Percentiles rank a stretch among this genome's conserved stretches.
Conservation (phyloP, 306 rosid genomes). For the Styphnolobium japonicum region DNA sequence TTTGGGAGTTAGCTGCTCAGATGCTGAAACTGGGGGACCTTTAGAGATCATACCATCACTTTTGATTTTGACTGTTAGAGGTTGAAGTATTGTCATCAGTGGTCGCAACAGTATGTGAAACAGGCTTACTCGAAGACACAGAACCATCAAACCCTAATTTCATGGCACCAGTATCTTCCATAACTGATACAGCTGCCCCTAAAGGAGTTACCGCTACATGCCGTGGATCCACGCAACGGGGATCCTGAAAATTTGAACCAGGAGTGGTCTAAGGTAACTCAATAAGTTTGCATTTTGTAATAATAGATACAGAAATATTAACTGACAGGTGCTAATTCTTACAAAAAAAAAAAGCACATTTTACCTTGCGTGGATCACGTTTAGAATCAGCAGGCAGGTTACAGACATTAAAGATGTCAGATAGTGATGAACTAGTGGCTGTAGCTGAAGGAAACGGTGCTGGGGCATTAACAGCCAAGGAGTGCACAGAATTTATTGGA, state of each 20-base stretch:
- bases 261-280: slow-evolving; percentile 20
- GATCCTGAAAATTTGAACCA: slow-evolving; percentile 67
- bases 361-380: slow-evolving; percentile 97
- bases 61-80: slow-evolving; percentile 39
- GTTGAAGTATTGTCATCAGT: slow-evolving; percentile 42
- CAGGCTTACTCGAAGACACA: slow-evolving; percentile 47
- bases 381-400: slow-evolving; percentile 70
- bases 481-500: slow-evolving; percentile 55
- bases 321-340: slow-evolving; percentile 10
- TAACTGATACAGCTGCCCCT: slow-evolving; percentile 39
- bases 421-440: slow-evolving; percentile 42
- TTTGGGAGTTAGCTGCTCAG: slow-evolving; percentile 37
- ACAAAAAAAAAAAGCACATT: slow-evolving; percentile 11
- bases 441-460: slow-evolving; percentile 44
- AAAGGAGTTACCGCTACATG: slow-evolving; percentile 50
- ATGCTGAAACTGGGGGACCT: slow-evolving; percentile 41
- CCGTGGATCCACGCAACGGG: slow-evolving; percentile 97
- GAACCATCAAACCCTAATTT: slow-evolving; percentile 59
- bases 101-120: slow-evolving; percentile 37
- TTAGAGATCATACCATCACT: slow-evolving; percentile 54
- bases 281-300: not conserved
- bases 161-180: slow-evolving; percentile 50
- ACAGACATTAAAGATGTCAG: slow-evolving; percentile 52
- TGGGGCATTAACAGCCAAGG: slow-evolving; percentile 55
- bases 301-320: not conserved